These are phyloP conservation scores for Irpex sp. DNA, from an alignment of 1,284 basidiomycete genomes.

Conservation along the genomic window DNA sequence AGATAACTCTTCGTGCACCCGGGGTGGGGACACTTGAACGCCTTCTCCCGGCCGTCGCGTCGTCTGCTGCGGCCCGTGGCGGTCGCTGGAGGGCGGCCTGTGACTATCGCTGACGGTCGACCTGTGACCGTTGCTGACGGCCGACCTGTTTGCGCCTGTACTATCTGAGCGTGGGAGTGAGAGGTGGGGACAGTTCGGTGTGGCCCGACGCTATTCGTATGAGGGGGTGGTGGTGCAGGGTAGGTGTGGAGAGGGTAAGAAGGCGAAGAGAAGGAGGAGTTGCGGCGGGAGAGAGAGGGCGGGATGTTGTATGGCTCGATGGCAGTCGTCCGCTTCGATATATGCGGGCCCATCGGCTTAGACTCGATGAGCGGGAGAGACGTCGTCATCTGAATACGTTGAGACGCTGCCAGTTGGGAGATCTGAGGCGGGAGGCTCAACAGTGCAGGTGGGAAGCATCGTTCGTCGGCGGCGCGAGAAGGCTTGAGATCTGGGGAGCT, in stretches of 20 bases:
- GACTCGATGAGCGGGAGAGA: too few species aligned
- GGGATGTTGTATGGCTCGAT: slow-evolving; percentile 7
- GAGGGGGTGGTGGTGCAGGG: too few species aligned
- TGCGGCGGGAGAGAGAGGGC: slow-evolving; percentile 4
- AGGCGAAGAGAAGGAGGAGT: neutral
- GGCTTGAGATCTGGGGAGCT: neutral
- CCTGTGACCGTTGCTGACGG: neutral
- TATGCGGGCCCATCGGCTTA: too few species aligned
- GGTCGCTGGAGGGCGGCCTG: neutral
- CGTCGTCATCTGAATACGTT: too few species aligned
- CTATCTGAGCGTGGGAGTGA: too few species aligned
- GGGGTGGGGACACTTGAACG: slow-evolving; percentile 32
- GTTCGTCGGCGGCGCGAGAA: neutral
- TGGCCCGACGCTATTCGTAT: too few species aligned
- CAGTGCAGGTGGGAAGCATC: slow-evolving; percentile 27
- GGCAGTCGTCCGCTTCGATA: too few species aligned
- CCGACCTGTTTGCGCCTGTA: neutral
- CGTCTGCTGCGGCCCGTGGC: neutral
- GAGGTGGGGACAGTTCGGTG: too few species aligned
- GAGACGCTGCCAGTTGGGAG: neutral
- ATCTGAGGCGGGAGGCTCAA: slow-evolving; percentile 19
- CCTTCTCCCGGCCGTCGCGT: slow-evolving; percentile 24
- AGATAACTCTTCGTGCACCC: slow-evolving; percentile 44
- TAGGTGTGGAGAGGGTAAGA: too few species aligned
- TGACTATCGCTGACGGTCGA: neutral